Percentiles rank a stretch among this genome's conserved stretches.
phyloP scores from a whole-genome alignment of 2,329 filamentous ascomycete species.

The Colletotrichum eremochloae region DNA sequence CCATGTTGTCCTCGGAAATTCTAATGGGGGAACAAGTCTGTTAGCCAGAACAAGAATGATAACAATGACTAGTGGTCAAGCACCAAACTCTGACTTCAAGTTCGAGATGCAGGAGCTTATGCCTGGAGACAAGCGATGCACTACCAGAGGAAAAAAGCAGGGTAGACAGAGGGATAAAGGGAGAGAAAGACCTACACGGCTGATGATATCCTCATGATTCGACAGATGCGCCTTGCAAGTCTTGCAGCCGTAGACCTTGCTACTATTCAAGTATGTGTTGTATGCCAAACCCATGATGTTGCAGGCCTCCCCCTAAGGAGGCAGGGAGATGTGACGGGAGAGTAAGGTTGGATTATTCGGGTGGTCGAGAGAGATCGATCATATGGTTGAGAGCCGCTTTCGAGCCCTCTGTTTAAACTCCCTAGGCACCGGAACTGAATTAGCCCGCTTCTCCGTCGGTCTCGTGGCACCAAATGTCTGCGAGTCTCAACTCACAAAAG shows the following conservation, averaged over 20 bases:
- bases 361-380: neutral
- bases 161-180: neutral
- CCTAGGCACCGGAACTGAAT: neutral
- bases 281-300: conserved; percentile 86
- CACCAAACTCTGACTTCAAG: neutral
- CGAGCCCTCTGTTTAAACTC: neutral
- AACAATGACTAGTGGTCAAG: neutral
- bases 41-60: neutral
- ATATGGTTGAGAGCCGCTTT: too few species aligned
- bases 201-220: conserved; percentile 96
- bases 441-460: neutral
- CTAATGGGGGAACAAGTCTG: conserved; percentile 59
- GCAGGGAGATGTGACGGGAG: neutral
- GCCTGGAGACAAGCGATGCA: neutral
- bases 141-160: too few species aligned
- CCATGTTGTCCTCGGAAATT: conserved; percentile 99
- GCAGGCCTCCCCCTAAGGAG: conserved; percentile 14
- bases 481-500: neutral
- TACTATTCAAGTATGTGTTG: conserved; percentile 89
- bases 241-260: conserved; percentile 93
- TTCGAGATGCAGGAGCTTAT: conserved; percentile 5
- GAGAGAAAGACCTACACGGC: conserved; percentile 72
- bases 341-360: neutral
- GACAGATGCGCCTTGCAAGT: conserved; percentile 95
- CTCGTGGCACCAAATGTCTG: neutral